Base-by-base conservation (phyloP, 495 filamentous ascomycete species). In the Hypomontagnella monticulosa region DNA sequence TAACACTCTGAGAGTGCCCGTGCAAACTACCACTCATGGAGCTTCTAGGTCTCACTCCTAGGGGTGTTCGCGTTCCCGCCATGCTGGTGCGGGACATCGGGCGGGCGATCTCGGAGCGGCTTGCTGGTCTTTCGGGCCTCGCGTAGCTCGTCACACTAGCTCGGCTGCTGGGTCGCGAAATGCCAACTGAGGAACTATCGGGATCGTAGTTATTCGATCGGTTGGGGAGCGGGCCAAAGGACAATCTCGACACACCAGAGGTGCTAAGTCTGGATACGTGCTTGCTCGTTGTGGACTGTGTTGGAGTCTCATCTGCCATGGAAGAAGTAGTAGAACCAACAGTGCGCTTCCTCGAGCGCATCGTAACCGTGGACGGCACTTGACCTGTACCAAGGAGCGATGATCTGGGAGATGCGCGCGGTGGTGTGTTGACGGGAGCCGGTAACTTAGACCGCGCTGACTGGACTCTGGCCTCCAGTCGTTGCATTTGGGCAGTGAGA, bases 401-500 rank as follows among this genome's bases (percentile, higher is more conserved):
- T 43, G 80, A 80, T 59, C 88, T 86, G 8, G 93, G 92, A 1
- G 92, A 94, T 23, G 84, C 81, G 23, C 89, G 88, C n/a, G 93
- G 92, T 4, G 95, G 93, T 1, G 91, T 93, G 48, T 79, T 84
- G 11, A 85, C 85, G 8, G 91, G 91, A 4, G 86, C 90, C 0
- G 95, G 95, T 2, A 99, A 85, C 74, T 97, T 96, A 32, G 93
- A 96, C 62, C 92, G 87, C 19, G 91, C 95, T n/a, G 90, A 92
- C 47, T 98, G 93, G 5, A 99, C 93, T 30, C 94, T 84, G 57
- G 93, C 90, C 75, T 98, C 96, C 38, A 99, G 86, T 63, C 89
- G 88, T 75, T 97, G 92, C 96, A 99, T 97, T 77, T 97, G 95
- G 18, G 91, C 93, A 57, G 94, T 95, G 53, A 99, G 85, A 2